These are phyloP conservation scores for Vigna reflexopilosa DNA, from an alignment of 306 rosid species.

Conservation along the genomic window DNA sequence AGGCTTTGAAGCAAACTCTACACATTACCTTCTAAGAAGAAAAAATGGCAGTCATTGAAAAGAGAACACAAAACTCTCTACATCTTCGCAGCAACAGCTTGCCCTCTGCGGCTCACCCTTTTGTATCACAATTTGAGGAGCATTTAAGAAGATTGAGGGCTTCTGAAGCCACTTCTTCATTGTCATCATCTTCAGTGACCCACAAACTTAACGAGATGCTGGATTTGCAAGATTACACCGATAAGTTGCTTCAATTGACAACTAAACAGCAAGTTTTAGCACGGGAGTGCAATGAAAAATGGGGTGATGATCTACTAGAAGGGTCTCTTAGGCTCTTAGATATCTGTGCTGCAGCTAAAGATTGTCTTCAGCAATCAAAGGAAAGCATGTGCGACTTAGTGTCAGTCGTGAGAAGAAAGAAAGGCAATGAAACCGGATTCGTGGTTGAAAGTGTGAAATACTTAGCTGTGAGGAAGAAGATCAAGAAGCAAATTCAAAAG, in stretches of 20 bases:
- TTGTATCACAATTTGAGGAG: constrained; percentile 45
- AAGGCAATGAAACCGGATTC: constrained; percentile 33
- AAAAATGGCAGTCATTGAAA: constrained; percentile 19
- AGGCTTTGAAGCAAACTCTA: constrained; percentile 13
- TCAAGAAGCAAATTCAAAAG: constrained; percentile 41
- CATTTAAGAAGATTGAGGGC: constrained; percentile 41
- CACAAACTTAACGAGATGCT: constrained; percentile 40
- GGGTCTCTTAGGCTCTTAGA: constrained; percentile 49
- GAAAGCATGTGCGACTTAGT: no score
- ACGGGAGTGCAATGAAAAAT: constrained; percentile 36
- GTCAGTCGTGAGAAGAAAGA: constrained; percentile 41
- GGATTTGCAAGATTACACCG: constrained; percentile 46
- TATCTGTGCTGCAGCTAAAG: constrained; percentile 17
- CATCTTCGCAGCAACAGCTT: constrained; percentile 51
- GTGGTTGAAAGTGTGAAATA: constrained; percentile 31
- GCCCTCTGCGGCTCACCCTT: constrained; percentile 45
- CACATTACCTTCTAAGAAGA: constrained; percentile 7
- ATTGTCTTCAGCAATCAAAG: no score
- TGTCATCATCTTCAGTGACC: constrained; percentile 40
- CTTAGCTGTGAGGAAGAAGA: constrained; percentile 40
- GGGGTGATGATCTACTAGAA: constrained; percentile 38
- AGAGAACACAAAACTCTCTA: constrained; percentile 29
- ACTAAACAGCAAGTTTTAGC: constrained; percentile 34
- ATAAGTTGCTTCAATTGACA: constrained; percentile 49
- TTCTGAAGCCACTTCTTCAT: constrained; percentile 43